Evolutionary conservation across 2,329 filamentous ascomycete species (phyloP), one percentile per base, ranked within the genome.

Genomic region (Pseudomassariella vexata): DNA sequence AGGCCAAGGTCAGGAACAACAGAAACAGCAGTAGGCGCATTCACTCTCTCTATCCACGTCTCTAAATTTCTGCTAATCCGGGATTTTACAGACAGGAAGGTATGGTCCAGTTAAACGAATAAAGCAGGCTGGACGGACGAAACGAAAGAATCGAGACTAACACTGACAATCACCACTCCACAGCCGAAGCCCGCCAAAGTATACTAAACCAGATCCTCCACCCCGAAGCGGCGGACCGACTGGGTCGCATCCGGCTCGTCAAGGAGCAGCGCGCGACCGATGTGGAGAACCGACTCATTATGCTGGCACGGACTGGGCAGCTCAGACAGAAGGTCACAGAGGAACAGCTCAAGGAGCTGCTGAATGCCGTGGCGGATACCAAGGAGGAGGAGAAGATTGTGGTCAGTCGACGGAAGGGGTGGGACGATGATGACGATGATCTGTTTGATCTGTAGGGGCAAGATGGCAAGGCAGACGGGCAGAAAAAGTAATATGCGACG

Each of bases 191-290:
- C 23, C 83, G 87, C 38, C 68, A 79, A 49, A 72, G 76, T 38
- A 83, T 95, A 48, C 80, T 98, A 41, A 76, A 75, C 48, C 92
- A 96, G 62, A 96, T 98, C 66, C 85, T 98, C 40, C 82, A 89
- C 50, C 92, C 92, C 45, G 87, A 90, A 53, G 92, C 92, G 12
- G 85, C 87, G 39, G 92, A 98, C 65, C 85, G 92, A 10, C 75
- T 98, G 1, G 87, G 86, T 36, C 86, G 92, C 45, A 96, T 98
- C 64, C 83, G 90, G 20, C 79, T 98, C 39, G 92, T 98, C 54
- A 96, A 96, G 65, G 87, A 89, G 57, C 81, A 82, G 48, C 85
- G 92, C 50, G 92, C 92, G 21, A 76, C 73, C 40, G 88, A 95
- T 52, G 78, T 98, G 36, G 92, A 98, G 68, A 89, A 94, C 70